Base-by-base conservation (phyloP, 148 eudicot genomes). In the Cornus controversa region DNA sequence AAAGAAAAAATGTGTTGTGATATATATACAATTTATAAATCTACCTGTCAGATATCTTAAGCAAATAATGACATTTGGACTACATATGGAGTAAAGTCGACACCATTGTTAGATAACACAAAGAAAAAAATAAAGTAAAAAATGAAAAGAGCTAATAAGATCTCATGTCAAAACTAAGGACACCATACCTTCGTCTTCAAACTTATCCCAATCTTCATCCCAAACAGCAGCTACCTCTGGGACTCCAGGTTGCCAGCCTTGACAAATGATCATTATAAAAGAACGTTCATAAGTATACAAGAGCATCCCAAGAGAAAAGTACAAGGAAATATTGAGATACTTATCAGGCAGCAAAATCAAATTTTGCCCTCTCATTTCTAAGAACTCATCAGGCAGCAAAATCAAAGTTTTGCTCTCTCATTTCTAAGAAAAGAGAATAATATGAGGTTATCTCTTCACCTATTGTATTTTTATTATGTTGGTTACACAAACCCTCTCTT, bases 171-270 rank as follows among this genome's bases (percentile, higher is more conserved):
- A 73, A 76, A 75, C 66, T 2, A 70, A 40, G 42, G 60, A 79
- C 70, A 69, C 65, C 82, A 34, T 75, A 92, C 99, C 99, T 88
- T 96, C 97, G 80, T 96, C 99, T 47, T 96, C 99, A 75, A 96
- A 96, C 82, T 96, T 96, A 84, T 96, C 99, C 99, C 99, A 96
- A 58, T 96, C 98, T 85, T 96, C 98, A 83, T 96, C 97, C 99
- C 99, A 96, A 77, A 96, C 87, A 68, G 91, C 85, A 76, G 98
- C 91, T 77, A 80, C 84, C 85, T 90, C 98, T 69, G 90, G 97
- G 69, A 93, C 82, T 65, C 99, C 99, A 73, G 99, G 98, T 70
- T 89, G 94, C 99, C 99, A 96, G 70, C 99, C 99, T 96, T 82
- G 25, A 76, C 67, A 78, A 45, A 62, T 16, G 67, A 77, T 71